phyloP scores from a whole-genome alignment of 371 early-diverging fungal species.

The Phascolomyces articulosus region DNA sequence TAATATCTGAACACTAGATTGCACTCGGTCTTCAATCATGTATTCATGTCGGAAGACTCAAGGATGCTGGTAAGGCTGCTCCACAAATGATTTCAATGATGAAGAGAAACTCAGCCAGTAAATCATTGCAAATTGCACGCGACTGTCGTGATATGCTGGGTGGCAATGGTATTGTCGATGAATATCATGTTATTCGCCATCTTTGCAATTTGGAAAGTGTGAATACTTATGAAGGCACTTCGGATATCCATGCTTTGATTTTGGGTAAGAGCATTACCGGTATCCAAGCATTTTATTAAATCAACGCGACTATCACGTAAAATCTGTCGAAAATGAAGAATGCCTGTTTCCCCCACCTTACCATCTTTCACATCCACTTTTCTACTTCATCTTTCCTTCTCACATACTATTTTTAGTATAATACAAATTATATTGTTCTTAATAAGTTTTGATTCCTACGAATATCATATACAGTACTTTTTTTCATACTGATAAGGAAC shows the following conservation, averaged over 20 bases:
- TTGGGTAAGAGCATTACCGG: slow-evolving; percentile 96
- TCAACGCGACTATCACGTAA: no score
- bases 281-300: slow-evolving; percentile 69
- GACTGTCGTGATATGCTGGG: slow-evolving; percentile 87
- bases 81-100: slow-evolving; percentile 97
- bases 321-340: no score
- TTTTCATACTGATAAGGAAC: no score
- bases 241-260: slow-evolving; percentile 95
- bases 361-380: no score
- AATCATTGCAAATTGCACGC: slow-evolving; percentile 92
- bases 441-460: no score
- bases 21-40: slow-evolving; percentile 89
- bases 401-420: no score
- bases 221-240: slow-evolving; percentile 97
- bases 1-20: slow-evolving; percentile 50
- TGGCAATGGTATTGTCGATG: slow-evolving; percentile 95
- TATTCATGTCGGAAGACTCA: slow-evolving; percentile 92
- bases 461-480: no score
- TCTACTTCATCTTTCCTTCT: no score
- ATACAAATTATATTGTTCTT: no score
- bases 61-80: slow-evolving; percentile 86
- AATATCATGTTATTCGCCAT: slow-evolving; percentile 96
- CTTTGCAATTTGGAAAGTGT: slow-evolving; percentile 94
- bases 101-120: slow-evolving; percentile 95
- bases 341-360: no score